phyloP scores from a whole-genome alignment of 352 stramenopile species.

The Elongisporangium senticosum region DNA sequence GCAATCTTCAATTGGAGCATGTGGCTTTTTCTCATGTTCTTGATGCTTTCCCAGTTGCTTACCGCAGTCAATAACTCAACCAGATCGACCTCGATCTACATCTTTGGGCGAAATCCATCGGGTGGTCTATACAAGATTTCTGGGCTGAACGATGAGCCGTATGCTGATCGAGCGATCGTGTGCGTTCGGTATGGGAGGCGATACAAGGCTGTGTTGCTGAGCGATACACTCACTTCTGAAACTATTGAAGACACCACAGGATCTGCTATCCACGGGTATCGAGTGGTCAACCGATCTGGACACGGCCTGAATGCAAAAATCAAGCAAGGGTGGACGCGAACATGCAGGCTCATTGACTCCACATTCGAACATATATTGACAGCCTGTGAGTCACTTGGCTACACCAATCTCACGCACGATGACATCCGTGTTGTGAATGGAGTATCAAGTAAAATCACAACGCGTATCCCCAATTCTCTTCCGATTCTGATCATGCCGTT shows the following conservation, averaged over 20 bases:
- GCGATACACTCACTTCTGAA: background rate
- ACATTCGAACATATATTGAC: conserved; percentile 3
- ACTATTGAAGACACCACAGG: background rate
- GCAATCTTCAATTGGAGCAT: conserved; percentile 23
- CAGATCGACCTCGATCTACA: background rate
- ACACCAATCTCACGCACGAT: conserved; percentile 7
- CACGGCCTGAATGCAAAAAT: background rate
- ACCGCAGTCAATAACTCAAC: background rate
- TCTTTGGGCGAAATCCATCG: background rate
- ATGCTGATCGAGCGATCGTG: background rate
- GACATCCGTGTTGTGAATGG: conserved; percentile 3
- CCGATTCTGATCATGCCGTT: conserved; percentile 23
- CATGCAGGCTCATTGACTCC: conserved; percentile 1
- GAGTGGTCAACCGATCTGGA: background rate
- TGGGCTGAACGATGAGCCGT: background rate
- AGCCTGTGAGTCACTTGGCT: background rate
- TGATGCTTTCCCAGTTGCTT: conserved; percentile 17
- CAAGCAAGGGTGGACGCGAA: background rate
- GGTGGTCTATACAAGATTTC: background rate
- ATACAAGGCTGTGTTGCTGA: background rate
- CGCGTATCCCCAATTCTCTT: conserved; percentile 6
- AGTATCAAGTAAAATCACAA: background rate
- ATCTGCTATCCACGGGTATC: background rate
- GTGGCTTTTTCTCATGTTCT: conserved; percentile 19
- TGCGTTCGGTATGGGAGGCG: background rate